Base-by-base conservation (phyloP, 371 early-diverging fungal genomes). In the Actinomortierella wolfii region DNA sequence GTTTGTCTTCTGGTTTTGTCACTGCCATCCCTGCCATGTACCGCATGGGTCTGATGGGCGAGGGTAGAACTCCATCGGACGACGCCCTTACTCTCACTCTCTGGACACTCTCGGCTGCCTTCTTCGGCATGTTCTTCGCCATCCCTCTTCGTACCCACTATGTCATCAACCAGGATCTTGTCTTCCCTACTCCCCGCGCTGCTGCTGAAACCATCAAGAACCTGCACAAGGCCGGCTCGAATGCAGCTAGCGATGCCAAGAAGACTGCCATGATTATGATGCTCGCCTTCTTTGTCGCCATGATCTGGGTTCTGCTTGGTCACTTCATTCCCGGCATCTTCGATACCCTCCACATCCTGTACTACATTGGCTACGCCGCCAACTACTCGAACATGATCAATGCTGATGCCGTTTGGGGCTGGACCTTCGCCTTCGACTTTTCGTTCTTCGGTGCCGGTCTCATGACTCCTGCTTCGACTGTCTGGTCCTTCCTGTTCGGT, bases 71-170 rank as follows among this genome's bases (percentile, higher is more conserved):
- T 28, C 73, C 73, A 59, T 61, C 56, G 50, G 73, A 65, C 14
- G 73, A 71, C 48, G 56, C 29, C 25, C 9, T 71, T 13, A 62
- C 66, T 18, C 49, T 71, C 3, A 24, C 81, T 9, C 67, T 83
- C 26, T 89, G 88, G 80, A 81, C 87, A n/a, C 79, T 83, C 48
- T 81, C 82, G 48, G 82, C 86, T n/a, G 86, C 88, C 40, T 87
- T 87, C 77, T 90, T 85, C 55, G 92, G 92, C 57, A 74, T 90
- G 39, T 92, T 90, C 78, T 92, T 90, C 66, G 89, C 89, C 52
- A 83, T 92, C 7, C 92, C 92, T 28, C 84, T 92, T 26, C 84
- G 92, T 47, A 61, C 75, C 2, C 88, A 89, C 60, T 92, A 87
- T 56, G 83, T 91, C 56, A 78, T 91, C 67, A 87, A 89, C 63